Evolutionary conservation across 345 rosid genomes (phyloP).

Genomic region (Melaleuca alternifolia): DNA sequence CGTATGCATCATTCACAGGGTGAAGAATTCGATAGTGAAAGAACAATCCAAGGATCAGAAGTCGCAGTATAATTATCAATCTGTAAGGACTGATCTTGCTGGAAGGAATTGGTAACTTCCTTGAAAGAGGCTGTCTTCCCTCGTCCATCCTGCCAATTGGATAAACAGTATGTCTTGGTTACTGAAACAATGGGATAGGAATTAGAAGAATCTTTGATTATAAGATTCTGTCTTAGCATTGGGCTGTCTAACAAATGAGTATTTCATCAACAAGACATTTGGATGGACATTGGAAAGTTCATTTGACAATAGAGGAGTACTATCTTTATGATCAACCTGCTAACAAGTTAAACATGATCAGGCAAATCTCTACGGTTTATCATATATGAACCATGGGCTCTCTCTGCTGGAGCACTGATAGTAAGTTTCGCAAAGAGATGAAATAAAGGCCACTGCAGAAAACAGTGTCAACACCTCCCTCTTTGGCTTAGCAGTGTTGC

Average conservation of each 20-base stretch:
- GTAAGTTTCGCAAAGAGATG: not conserved
- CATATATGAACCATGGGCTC: not conserved
- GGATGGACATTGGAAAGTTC: not conserved
- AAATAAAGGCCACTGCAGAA: not conserved
- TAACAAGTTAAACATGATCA: not conserved
- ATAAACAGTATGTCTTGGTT: not conserved
- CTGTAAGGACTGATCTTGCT: conserved; percentile 87
- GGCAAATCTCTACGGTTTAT: not conserved
- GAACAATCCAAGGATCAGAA: conserved; percentile 62
- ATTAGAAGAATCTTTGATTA: not conserved
- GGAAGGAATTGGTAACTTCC: conserved; percentile 71
- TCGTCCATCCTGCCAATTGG: conserved; percentile 69
- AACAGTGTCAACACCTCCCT: not conserved
- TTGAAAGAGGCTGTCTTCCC: conserved; percentile 89
- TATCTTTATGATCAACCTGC: not conserved
- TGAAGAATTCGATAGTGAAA: conserved; percentile 86
- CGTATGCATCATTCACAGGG: conserved; percentile 72
- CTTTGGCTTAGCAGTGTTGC: not conserved
- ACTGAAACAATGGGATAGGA: not conserved
- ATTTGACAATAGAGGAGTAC: not conserved
- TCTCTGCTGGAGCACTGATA: not conserved
- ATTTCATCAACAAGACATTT: not conserved
- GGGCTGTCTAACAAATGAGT: not conserved
- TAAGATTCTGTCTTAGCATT: not conserved
- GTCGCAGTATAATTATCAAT: conserved; percentile 59